Percentiles rank a stretch among this genome's conserved stretches.
Evolutionary conservation across 805 yeast species (phyloP).

Genomic region (Phaffomyces antillensis): DNA sequence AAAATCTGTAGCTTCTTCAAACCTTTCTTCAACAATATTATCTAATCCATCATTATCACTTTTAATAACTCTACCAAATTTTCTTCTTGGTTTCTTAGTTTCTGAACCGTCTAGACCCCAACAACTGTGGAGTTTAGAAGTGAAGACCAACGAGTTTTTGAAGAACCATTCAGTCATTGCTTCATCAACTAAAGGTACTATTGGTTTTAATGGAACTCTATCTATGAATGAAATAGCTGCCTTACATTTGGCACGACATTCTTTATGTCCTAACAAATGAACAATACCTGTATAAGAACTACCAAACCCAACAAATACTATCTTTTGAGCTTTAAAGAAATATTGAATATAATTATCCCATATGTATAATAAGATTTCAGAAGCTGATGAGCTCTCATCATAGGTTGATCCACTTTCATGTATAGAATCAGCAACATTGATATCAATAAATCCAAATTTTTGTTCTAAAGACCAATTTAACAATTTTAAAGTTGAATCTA

Average conservation of each 20-base stretch:
- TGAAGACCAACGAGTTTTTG: slow-evolving; percentile 75
- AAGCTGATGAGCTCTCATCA: slow-evolving; percentile 38
- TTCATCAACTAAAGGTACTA: slow-evolving; percentile 86
- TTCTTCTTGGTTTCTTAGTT: slow-evolving; percentile 74
- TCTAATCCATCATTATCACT: slow-evolving; percentile 67
- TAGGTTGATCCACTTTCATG: slow-evolving; percentile 40
- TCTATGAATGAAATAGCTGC: slow-evolving; percentile 69
- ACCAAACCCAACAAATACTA: slow-evolving; percentile 83
- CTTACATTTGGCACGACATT: slow-evolving; percentile 53
- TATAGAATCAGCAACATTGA: slow-evolving; percentile 59
- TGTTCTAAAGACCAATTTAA: slow-evolving; percentile 58
- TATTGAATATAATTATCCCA: slow-evolving; percentile 90
- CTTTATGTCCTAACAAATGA: slow-evolving; percentile 81
- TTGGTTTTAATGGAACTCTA: slow-evolving; percentile 61
- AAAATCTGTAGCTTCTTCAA: slow-evolving; percentile 81
- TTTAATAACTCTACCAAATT: slow-evolving; percentile 82
- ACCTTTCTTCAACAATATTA: slow-evolving; percentile 72
- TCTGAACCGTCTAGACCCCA: slow-evolving; percentile 57
- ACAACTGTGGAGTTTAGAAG: slow-evolving; percentile 66
- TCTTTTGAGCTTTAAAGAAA: slow-evolving; percentile 53
- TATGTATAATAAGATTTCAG: slow-evolving; percentile 67
- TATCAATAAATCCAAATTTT: slow-evolving; percentile 75
- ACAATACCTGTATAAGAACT: slow-evolving; percentile 84
- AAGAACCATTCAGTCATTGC: slow-evolving; percentile 87
- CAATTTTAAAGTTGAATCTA: slow-evolving; percentile 66